Evolutionary conservation across 2,329 filamentous ascomycete species (phyloP).

Genomic region (Aspergillus sp.): DNA sequence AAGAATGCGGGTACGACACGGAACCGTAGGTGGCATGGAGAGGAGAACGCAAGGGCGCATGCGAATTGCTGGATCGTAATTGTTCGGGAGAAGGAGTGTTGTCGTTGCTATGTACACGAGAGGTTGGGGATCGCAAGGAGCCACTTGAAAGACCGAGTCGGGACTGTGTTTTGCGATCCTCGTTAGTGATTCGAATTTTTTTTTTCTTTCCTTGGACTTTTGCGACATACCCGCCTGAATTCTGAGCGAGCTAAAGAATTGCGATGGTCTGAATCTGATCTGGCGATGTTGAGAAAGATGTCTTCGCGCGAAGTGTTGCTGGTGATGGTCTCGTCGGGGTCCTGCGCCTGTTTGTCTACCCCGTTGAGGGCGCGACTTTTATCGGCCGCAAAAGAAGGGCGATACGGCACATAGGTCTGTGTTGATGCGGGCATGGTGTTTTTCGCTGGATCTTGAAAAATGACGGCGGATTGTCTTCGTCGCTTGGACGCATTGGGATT

Average conservation of each 20-base stretch:
- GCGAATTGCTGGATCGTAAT: constrained; percentile 23
- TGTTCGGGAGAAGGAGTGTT: constrained; percentile 33
- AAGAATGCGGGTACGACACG: constrained; percentile 18
- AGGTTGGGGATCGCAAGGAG: constrained; percentile 28
- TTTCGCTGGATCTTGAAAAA: constrained; percentile 20
- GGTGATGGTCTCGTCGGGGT: constrained; percentile 25
- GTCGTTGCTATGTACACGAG: constrained; percentile 28
- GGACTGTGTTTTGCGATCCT: constrained; percentile 19
- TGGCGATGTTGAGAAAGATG: constrained; percentile 42
- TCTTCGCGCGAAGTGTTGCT: constrained; percentile 35
- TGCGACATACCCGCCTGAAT: constrained; percentile 31
- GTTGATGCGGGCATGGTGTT: constrained; percentile 27
- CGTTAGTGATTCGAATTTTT: neutral
- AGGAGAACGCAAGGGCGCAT: constrained; percentile 30
- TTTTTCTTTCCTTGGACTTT: neutral
- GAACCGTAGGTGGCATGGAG: constrained; percentile 20
- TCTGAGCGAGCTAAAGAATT: constrained; percentile 33
- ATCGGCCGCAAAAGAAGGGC: constrained; percentile 18
- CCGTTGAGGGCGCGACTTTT: constrained; percentile 19
- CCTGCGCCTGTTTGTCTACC: constrained; percentile 21
- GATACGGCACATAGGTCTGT: constrained; percentile 22
- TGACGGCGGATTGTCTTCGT: constrained; percentile 12
- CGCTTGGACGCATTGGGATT: constrained; percentile 25
- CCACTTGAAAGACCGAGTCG: constrained; percentile 31
- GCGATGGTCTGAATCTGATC: constrained; percentile 32